Conservation (phyloP, 2,329 filamentous ascomycete species). For the Helicocarpus griseus region DNA sequence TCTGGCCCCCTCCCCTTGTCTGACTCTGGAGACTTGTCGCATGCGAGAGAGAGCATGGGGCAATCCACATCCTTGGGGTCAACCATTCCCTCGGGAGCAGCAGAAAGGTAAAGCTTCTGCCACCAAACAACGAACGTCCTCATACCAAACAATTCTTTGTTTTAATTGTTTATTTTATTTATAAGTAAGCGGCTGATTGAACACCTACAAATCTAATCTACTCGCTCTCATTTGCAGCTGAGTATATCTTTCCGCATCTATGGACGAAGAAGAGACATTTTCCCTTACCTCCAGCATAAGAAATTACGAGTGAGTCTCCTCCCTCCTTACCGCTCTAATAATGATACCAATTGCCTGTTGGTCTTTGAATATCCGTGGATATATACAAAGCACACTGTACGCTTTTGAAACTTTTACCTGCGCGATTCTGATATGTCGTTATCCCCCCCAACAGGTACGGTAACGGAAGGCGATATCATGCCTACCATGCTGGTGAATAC, state of each 20-base stretch:
- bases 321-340: neutral
- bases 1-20: neutral
- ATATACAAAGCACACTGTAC: too few relatives aligned
- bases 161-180: too few relatives aligned
- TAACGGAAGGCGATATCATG: slow-evolving; percentile 35
- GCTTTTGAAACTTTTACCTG: too few relatives aligned
- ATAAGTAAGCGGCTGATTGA: neutral
- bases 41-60: slow-evolving; percentile 1
- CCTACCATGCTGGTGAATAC: slow-evolving; percentile 33
- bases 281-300: slow-evolving; percentile 4
- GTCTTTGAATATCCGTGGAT: neutral
- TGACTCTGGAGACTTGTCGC: neutral
- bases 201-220: neutral
- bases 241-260: neutral
- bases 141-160: too few relatives aligned
- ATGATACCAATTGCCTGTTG: too few relatives aligned
- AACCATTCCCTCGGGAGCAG: neutral
- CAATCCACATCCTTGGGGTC: neutral
- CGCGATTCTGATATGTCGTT: too few relatives aligned
- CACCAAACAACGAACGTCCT: neutral
- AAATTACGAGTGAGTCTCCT: slow-evolving; percentile 3
- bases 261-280: slow-evolving; percentile 6
- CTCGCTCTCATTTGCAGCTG: neutral
- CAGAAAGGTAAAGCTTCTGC: neutral
- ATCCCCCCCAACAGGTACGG: slow-evolving; percentile 27